A percentile compares a stretch with the other conserved stretches of the same genome.
Conservation (phyloP, 2,329 filamentous ascomycete species). For the Teratosphaeria zuluensis region DNA sequence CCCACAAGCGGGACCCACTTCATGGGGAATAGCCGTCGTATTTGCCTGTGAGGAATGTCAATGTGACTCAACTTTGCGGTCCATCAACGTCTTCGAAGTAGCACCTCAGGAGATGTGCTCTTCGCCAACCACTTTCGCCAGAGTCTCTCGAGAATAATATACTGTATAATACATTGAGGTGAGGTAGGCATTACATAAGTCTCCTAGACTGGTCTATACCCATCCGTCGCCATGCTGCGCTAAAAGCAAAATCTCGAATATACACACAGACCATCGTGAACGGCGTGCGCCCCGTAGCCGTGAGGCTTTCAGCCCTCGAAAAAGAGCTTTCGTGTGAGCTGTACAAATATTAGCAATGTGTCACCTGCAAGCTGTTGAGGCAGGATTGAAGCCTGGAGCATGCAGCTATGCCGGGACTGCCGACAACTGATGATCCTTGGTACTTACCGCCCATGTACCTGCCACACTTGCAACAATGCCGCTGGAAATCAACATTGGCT, state of each 20-base stretch:
- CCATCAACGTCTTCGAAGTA: too few relatives aligned
- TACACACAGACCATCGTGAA: background rate
- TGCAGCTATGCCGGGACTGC: background rate
- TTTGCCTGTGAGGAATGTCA: too few relatives aligned
- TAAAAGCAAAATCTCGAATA: background rate
- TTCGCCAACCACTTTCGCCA: background rate
- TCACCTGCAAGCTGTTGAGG: background rate
- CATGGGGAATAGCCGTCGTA: too few relatives aligned
- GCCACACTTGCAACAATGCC: constrained; percentile 80
- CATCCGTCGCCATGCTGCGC: constrained; percentile 2
- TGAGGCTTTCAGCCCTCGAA: constrained; percentile 4
- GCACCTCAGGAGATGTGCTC: background rate
- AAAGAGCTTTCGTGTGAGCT: constrained; percentile 11
- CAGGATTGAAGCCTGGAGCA: background rate
- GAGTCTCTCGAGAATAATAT: background rate
- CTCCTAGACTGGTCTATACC: background rate
- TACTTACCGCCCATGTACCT: constrained; percentile 79
- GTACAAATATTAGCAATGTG: constrained; percentile 3
- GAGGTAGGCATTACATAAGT: background rate
- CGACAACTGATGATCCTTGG: background rate
- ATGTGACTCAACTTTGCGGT: too few relatives aligned
- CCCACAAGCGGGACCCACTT: too few relatives aligned
- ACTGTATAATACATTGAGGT: background rate
- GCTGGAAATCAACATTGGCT: constrained; percentile 90
- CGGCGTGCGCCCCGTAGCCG: background rate